Base-by-base conservation (phyloP, 805 yeast genomes). In the Priceomyces carsonii region DNA sequence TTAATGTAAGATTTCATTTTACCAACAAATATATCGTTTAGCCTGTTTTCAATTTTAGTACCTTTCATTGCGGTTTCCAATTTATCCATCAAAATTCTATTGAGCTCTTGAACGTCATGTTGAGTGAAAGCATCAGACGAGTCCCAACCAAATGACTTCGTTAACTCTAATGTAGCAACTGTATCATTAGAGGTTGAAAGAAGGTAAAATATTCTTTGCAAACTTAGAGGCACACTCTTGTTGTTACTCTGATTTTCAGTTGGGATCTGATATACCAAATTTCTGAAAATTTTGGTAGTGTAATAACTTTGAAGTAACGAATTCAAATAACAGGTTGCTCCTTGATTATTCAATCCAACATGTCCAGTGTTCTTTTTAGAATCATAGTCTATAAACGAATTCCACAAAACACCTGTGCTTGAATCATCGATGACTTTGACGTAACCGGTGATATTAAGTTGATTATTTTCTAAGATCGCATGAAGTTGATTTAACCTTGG, bases 91-190 rank as follows among this genome's bases (percentile, higher is more conserved):
- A 93, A 71, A 24, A 93, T 89, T 49, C 99, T 80, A 57, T 90
- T 89, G 56, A 93, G 71, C 59, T 93, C 99, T 58, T 93, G 99
- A 10, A 93, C 97, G 57, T 93, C 99, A 61, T 93, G 98, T 62
- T 93, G 99, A 2, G 95, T 86, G 60, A 93, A 93, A 0, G 97
- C 95, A 48, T 93, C 99, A 5, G 83, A 82, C 7, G 86, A 75
- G 55, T 89, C 96, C 99, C 99, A 93, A 6, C 99, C 99, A 70
- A 93, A 93, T 0, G 97, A 82, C 40, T 79, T 77, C 0, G 99
- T 93, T 35, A 93, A 70, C 53, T 87, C 96, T 43, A 77, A 57
- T 0, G 99, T 93, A 40, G 86, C 91, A 4, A 91, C 78, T 0
- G 97, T 85, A 14, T 77, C 78, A 8, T 72, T 65, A 0, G 95